phyloP scores from a whole-genome alignment of 345 rosid species.

The Dipteronia sinensis region DNA sequence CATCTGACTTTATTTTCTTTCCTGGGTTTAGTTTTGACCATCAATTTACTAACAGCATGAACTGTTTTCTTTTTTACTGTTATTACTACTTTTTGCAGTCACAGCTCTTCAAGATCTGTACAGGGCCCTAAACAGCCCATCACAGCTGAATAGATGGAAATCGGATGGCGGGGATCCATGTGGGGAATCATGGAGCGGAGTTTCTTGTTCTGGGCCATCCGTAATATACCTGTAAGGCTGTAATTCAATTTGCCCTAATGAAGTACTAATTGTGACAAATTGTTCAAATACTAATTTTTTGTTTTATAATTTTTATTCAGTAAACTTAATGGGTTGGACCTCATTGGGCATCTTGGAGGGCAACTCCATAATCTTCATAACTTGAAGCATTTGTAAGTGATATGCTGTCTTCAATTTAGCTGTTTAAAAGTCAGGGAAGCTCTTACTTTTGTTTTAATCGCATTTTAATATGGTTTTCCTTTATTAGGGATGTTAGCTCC shows the following conservation, averaged over 20 bases:
- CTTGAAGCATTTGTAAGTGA: slow-evolving; percentile 72
- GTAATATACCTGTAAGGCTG: slow-evolving; percentile 76
- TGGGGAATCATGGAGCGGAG: slow-evolving; percentile 80
- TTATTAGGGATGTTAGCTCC: slow-evolving; percentile 74
- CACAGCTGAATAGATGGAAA: slow-evolving; percentile 76
- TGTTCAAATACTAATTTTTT: background rate
- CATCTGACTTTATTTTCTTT: background rate
- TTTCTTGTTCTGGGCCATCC: slow-evolving; percentile 74
- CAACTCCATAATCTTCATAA: slow-evolving; percentile 65
- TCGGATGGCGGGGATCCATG: slow-evolving; percentile 80
- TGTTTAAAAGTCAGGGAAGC: slow-evolving; percentile 1
- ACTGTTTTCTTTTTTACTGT: background rate
- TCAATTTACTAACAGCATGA: background rate
- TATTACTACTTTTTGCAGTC: slow-evolving; percentile 44
- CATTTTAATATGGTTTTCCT: slow-evolving; percentile 21
- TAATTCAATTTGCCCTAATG: slow-evolving; percentile 25
- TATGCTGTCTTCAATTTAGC: background rate
- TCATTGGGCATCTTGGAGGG: slow-evolving; percentile 67
- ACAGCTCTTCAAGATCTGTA: slow-evolving; percentile 64
- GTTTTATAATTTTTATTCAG: slow-evolving; percentile 38
- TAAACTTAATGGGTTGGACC: slow-evolving; percentile 56
- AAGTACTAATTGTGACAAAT: background rate
- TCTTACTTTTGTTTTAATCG: background rate
- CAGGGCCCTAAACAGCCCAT: slow-evolving; percentile 52
- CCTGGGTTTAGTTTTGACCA: too few relatives aligned